Percentiles rank a stretch among this genome's conserved stretches.
phyloP scores from a whole-genome alignment of 2,329 filamentous ascomycete genomes.

The Bipolaris oryzae region DNA sequence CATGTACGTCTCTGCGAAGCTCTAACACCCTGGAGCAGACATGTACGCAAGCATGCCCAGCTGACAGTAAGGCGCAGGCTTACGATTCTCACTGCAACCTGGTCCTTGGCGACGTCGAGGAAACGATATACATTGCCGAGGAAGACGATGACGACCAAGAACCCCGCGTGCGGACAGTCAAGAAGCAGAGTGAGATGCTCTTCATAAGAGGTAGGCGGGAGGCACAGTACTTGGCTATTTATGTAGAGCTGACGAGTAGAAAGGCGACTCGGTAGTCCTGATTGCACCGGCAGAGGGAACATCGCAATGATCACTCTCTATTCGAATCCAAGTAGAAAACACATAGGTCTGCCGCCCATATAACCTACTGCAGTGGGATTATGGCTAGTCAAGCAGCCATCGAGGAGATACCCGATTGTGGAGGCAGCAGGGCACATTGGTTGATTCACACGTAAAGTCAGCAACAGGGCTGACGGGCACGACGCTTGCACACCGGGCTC shows the following conservation, averaged over 20 bases:
- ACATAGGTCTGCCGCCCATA: conserved; percentile 1
- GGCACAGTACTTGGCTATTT: neutral
- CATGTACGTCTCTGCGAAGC: conserved; percentile 66
- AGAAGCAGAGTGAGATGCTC: conserved; percentile 98
- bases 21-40: neutral
- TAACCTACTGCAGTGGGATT: neutral
- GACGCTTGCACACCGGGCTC: neutral
- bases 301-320: conserved; percentile 29
- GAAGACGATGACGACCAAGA: conserved; percentile 82
- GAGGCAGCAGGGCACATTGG: conserved; percentile 5
- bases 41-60: neutral
- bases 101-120: conserved; percentile 93
- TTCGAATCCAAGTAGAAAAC: conserved; percentile 11
- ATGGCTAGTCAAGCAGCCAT: conserved; percentile 6
- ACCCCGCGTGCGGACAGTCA: conserved; percentile 68
- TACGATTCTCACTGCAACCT: conserved; percentile 99
- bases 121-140: conserved; percentile 93
- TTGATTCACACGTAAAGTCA: neutral
- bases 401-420: conserved; percentile 33
- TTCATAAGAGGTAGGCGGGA: conserved; percentile 81
- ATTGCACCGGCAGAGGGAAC: conserved; percentile 51
- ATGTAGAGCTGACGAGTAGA: conserved; percentile 1
- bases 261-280: conserved; percentile 59
- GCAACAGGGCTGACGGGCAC: neutral
- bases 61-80: conserved; percentile 63